Base-by-base conservation (phyloP, 2,329 filamentous ascomycete genomes). In the Herpotrichia juniperi region DNA sequence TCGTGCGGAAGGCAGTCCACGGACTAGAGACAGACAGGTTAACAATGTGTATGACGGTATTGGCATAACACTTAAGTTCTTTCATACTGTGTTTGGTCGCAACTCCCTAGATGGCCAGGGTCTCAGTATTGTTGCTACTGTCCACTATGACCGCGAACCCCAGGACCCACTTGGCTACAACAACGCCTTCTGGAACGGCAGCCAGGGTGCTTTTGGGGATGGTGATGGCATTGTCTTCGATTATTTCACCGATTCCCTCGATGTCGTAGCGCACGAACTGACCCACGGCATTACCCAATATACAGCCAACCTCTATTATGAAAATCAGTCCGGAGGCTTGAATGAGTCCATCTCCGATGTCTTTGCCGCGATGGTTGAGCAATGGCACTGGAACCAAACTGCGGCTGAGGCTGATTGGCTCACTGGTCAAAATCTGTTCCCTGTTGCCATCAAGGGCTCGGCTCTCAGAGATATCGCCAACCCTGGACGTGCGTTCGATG, bases 321-420 rank as follows among this genome's bases (percentile, higher is more conserved):
- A 19, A 3, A 58, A 67, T n/a, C 79, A 85, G 63, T 69, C 78
- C 12, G 83, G 83, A 16, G 82, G 82, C 12, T 71, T 85, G 32
- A 85, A 85, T 53, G 83, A 85, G 66, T 80, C 82, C 56, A 59
- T 84, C 26, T 80, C 82, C 0, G 83, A 85, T 57, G 79, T 80
- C 1, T 84, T 84, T 58, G 83, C 81, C 51, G 78, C 81, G 66
- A 83, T 85, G 79, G 70, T 81, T 52, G 83, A 84, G 73, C 82
- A 85, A 66, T 76, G 76, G 57, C 8, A 79, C 58, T 76, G 69
- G 9, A 51, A 50, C 26, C 55, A 58, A 30, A 53, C 50, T 8
- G 72, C 79, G 1, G 72, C 73, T 3, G 67, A 76, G 8, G 79
- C 81, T 2, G 80, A 84, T 62, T 84, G 82, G 82, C 71, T 84